A percentile compares a stretch with the other conserved stretches of the same genome.
Conservation (phyloP, 169 alveolate species). For the Cryptosporidium andersoni region DNA sequence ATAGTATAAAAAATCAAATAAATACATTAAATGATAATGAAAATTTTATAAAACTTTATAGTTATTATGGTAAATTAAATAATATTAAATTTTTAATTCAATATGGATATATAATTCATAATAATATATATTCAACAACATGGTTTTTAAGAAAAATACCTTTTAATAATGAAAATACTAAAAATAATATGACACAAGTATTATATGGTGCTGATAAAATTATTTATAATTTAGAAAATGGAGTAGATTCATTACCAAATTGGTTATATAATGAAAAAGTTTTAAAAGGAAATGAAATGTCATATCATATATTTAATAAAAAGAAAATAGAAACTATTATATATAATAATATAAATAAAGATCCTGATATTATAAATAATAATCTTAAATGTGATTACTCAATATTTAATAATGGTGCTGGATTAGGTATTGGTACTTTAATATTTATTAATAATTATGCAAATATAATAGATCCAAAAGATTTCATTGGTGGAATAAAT, state of each 20-base stretch:
- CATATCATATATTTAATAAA: constrained; percentile 21
- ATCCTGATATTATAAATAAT: not conserved
- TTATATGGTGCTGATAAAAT: constrained; percentile 20
- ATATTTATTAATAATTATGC: not conserved
- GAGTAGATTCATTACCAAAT: constrained; percentile 8
- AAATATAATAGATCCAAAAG: not conserved
- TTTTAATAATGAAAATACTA: not conserved
- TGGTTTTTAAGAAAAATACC: constrained; percentile 41
- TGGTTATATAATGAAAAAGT: constrained; percentile 3
- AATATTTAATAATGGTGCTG: constrained; percentile 32
- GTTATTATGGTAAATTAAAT: constrained; percentile 41
- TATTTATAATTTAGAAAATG: not conserved
- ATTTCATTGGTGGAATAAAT: constrained; percentile 29
- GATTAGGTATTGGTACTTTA: constrained; percentile 50
- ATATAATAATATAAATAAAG: not conserved
- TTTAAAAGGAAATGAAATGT: not conserved
- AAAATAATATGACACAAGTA: not conserved
- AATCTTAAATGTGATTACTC: constrained; percentile 8
- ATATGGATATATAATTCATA: constrained; percentile 22
- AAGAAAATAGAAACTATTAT: not conserved
- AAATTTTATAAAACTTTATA: constrained; percentile 3
- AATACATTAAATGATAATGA: not conserved
- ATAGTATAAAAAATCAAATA: not conserved
- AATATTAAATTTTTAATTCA: constrained; percentile 47
- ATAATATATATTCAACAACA: constrained; percentile 30